A percentile compares a stretch with the other conserved stretches of the same genome.
phyloP scores from a whole-genome alignment of 345 rosid species.

The Kandelia obovata region DNA sequence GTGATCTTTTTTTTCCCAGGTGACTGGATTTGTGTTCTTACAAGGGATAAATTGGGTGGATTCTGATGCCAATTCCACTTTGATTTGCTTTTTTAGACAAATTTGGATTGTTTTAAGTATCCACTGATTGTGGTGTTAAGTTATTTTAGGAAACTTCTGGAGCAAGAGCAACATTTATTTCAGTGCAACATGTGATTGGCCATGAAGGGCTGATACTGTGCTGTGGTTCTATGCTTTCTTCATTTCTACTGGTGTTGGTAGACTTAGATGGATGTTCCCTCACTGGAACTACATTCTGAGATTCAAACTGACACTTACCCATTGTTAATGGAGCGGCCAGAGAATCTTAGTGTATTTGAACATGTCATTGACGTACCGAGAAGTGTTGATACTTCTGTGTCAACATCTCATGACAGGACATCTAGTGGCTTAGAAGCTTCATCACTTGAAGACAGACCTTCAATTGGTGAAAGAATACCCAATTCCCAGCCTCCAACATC shows the following conservation, averaged over 20 bases:
- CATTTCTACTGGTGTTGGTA: constrained; percentile 26
- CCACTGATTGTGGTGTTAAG: constrained; percentile 22
- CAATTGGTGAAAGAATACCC: constrained; percentile 31
- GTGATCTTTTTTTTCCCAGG: constrained; percentile 4
- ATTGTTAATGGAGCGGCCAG: constrained; percentile 71
- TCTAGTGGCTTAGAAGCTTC: constrained; percentile 48
- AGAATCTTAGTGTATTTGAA: constrained; percentile 40
- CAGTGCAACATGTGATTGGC: neutral
- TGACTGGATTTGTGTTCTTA: neutral
- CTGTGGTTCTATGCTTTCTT: constrained; percentile 44
- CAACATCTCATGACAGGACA: constrained; percentile 53
- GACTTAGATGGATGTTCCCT: constrained; percentile 79
- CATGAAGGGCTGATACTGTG: constrained; percentile 15
- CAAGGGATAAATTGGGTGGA: neutral
- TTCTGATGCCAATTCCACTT: constrained; percentile 17
- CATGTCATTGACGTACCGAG: constrained; percentile 63
- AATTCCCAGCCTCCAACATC: constrained; percentile 43
- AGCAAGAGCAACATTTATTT: constrained; percentile 6
- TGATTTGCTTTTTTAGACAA: constrained; percentile 19
- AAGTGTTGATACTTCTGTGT: constrained; percentile 41
- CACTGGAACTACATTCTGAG: constrained; percentile 43
- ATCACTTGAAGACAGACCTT: constrained; percentile 51
- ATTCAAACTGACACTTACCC: constrained; percentile 43
- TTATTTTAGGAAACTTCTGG: constrained; percentile 10
- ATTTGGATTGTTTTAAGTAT: constrained; percentile 13